These are phyloP conservation scores for Dalbergia cultrata DNA, from an alignment of 306 rosid genomes.

Conservation along the genomic window DNA sequence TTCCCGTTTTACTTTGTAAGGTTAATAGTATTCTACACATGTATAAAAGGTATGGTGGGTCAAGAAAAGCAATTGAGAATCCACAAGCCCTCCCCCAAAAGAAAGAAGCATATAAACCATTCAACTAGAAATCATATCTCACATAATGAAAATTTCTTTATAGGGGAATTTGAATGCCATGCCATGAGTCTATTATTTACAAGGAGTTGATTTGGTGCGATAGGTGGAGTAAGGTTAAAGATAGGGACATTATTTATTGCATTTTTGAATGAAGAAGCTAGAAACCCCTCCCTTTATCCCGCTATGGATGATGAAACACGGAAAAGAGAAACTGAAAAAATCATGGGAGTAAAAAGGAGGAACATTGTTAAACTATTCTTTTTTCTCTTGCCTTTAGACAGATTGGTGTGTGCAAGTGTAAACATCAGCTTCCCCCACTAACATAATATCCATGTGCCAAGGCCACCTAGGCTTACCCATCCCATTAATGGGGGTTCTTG, in stretches of 20 bases:
- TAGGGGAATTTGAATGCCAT: slow-evolving; percentile 66
- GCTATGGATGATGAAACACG: slow-evolving; percentile 58
- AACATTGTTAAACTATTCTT: slow-evolving; percentile 56
- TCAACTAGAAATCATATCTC: slow-evolving; percentile 66
- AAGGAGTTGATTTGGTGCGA: slow-evolving; percentile 58
- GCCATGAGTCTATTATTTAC: slow-evolving; percentile 59
- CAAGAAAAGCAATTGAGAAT: slow-evolving; percentile 62
- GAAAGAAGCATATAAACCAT: slow-evolving; percentile 58
- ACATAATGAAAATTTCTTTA: slow-evolving; percentile 57
- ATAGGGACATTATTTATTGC: slow-evolving; percentile 66
- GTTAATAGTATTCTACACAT: slow-evolving; percentile 49
- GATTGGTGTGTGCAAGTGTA: slow-evolving; percentile 61
- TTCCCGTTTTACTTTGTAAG: slow-evolving; percentile 61
- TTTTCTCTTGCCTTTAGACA: slow-evolving; percentile 50
- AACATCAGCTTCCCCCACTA: slow-evolving; percentile 73
- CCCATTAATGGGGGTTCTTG: slow-evolving; percentile 65
- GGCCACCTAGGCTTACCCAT: slow-evolving; percentile 59
- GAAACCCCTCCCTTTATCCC: slow-evolving; percentile 48
- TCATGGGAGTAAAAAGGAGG: slow-evolving; percentile 40
- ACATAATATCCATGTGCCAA: slow-evolving; percentile 67
- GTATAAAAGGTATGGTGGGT: slow-evolving; percentile 61
- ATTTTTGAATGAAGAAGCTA: slow-evolving; percentile 52
- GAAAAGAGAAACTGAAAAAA: slow-evolving; percentile 52
- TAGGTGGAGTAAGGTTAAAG: slow-evolving; percentile 75
- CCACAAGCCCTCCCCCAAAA: slow-evolving; percentile 55